Conservation (phyloP, 1,284 basidiomycete genomes). For the Mycosarcoma mackinlayi region DNA sequence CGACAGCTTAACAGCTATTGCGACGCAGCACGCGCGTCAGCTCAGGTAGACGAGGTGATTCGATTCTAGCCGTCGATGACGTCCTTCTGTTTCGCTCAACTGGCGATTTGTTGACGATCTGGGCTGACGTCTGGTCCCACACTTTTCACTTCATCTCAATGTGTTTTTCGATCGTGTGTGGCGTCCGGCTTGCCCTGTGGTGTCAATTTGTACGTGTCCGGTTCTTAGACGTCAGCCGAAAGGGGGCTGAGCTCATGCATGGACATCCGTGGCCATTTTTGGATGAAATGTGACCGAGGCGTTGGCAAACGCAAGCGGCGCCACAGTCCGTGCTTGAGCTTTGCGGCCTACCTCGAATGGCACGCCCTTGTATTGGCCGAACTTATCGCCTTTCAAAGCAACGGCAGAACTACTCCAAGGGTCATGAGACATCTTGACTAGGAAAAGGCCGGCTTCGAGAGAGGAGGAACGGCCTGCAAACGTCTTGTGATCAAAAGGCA, state of each 20-base stretch:
- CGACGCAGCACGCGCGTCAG: slow-evolving; percentile 1
- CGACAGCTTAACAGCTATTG: background rate
- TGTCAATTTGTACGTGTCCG: background rate
- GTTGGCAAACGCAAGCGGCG: no score
- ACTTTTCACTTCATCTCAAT: background rate
- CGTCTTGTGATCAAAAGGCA: no score
- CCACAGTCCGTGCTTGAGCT: slow-evolving; percentile 5
- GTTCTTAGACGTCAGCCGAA: background rate
- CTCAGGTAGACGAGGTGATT: slow-evolving; percentile 25
- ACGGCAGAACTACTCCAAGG: no score
- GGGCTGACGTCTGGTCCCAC: no score
- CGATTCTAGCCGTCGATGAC: slow-evolving; percentile 9
- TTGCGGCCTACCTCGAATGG: no score
- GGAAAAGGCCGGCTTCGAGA: no score
- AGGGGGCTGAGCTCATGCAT: background rate
- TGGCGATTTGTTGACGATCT: no score
- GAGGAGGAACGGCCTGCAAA: no score
- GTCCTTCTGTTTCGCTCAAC: no score
- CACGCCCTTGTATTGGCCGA: no score
- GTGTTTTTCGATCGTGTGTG: background rate
- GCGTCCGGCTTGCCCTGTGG: background rate
- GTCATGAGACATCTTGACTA: no score
- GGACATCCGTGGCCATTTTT: slow-evolving; percentile 11
- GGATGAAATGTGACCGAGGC: background rate
- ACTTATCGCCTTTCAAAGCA: no score